Evolutionary conservation across 345 rosid genomes (phyloP), one percentile per base, ranked within the genome.

Genomic region (Arabidopsis suecica): DNA sequence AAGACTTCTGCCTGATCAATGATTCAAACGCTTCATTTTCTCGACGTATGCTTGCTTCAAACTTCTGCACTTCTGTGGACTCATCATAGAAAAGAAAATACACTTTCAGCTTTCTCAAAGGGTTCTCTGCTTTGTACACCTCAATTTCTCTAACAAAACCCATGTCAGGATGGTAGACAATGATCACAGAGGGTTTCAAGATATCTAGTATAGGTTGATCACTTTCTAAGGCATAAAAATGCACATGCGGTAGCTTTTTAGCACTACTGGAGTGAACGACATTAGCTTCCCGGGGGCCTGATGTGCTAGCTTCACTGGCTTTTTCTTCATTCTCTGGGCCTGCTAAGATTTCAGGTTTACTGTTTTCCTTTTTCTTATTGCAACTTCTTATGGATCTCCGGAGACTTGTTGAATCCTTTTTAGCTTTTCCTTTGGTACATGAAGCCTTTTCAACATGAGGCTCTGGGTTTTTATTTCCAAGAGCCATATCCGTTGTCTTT

Each of bases 11-110:
- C 81, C 98, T 82, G 81, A 95, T 92, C 84, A 95, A 74, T 49
- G 99, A 89, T 78, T 95, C 99, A 82, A 92, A 95, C 11, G 99
- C 97, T 69, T 89, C 88, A 82, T 95, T 90, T 80, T 95, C 98
- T 74, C 90, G 87, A 30, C 89, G 90, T 53, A 95, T 92, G 72
- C 97, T 89, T 68, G 99, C 98, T 82, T 95, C 98, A 62, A 95
- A 95, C 82, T 92, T 95, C 79, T 87, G 97, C 28, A 80, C 96
- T 82, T 95, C 99, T 8, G 97, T 86, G 28, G 99, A 92, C 71
- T 85, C 89, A 81, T 95, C 99, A 60, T 92, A 95, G 74, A 95
- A 95, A 58, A 92, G 87, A 80, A 95, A 95, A 83, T 89, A 92
- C 65, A 95, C 93, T 82, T 87, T 95, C 81, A 95, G 73, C 78